A percentile compares a stretch with the other conserved stretches of the same genome.
These are phyloP conservation scores for Austropuccinia psidii DNA, from an alignment of 1,284 basidiomycete genomes.

Conservation along the genomic window DNA sequence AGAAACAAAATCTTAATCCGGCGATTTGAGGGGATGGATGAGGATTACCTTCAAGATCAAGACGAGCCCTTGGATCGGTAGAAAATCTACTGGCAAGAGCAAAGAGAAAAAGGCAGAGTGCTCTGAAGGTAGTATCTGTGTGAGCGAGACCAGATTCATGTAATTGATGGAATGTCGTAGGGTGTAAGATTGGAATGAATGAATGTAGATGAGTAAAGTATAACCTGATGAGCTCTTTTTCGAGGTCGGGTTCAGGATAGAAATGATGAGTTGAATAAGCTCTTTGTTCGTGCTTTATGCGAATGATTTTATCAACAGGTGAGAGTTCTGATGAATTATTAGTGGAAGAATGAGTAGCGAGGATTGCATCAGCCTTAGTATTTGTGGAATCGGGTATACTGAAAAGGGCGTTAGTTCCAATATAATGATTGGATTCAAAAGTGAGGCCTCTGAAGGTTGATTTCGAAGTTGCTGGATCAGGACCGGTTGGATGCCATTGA, in stretches of 20 bases:
- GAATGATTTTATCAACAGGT: conserved; percentile 15
- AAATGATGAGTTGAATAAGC: neutral
- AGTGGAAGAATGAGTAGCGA: neutral
- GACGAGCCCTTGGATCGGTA: conserved; percentile 57
- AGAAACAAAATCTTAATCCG: neutral
- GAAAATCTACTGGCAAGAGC: conserved; percentile 64
- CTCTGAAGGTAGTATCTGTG: conserved; percentile 59
- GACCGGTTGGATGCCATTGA: neutral
- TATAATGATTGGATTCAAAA: neutral
- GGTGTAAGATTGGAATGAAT: conserved; percentile 66
- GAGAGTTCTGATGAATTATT: neutral
- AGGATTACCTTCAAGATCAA: neutral
- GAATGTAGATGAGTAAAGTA: conserved; percentile 62
- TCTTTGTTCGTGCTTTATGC: neutral
- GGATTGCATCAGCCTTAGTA: neutral
- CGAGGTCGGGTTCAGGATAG: conserved; percentile 52
- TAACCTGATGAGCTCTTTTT: conserved; percentile 57
- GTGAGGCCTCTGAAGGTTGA: neutral
- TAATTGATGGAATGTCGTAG: conserved; percentile 62
- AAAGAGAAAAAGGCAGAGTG: conserved; percentile 64
- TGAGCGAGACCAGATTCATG: conserved; percentile 57
- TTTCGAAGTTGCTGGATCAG: neutral
- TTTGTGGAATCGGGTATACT: neutral
- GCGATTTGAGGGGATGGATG: neutral
- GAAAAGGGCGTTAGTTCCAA: neutral